Evolutionary conservation across 2,329 filamentous ascomycete species (phyloP).

Genomic region (Chalaropsis ovoidea): DNA sequence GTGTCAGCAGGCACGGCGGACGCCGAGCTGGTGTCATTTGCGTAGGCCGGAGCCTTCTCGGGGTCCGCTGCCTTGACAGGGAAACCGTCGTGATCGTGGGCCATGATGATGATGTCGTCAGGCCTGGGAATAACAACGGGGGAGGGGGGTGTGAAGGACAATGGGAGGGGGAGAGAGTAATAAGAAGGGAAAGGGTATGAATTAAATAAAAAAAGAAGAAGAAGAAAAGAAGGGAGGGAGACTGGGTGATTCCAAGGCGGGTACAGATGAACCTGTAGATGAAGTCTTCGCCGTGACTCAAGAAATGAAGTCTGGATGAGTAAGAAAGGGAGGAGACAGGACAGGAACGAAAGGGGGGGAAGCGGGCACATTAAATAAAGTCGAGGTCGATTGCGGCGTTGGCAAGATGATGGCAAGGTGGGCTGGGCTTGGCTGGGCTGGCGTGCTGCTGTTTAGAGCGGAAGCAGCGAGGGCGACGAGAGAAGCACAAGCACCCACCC

Average conservation of each 20-base stretch:
- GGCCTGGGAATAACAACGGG: not conserved
- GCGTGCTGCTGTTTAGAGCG: not conserved
- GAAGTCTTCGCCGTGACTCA: constrained; percentile 17
- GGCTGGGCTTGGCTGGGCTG: not conserved
- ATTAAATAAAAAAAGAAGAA: not conserved
- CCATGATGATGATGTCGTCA: constrained; percentile 16
- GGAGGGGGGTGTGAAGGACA: not conserved
- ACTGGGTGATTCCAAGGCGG: not conserved
- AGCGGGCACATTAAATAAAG: constrained; percentile 21
- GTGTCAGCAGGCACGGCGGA: constrained; percentile 16
- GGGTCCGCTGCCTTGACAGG: constrained; percentile 21
- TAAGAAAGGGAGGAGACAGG: constrained; percentile 13
- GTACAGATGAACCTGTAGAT: constrained; percentile 9
- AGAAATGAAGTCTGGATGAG: constrained; percentile 20
- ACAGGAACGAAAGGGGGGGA: constrained; percentile 16
- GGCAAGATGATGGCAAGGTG: not conserved
- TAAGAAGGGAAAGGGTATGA: not conserved
- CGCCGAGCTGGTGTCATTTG: constrained; percentile 20
- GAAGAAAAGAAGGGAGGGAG: not conserved
- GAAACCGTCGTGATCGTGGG: constrained; percentile 13
- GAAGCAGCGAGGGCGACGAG: constrained; percentile 8
- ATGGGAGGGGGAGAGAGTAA: not conserved
- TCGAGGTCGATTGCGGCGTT: not conserved
- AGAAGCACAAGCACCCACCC: constrained; percentile 4
- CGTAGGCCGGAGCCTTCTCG: constrained; percentile 23